Evolutionary conservation across 1,284 basidiomycete species (phyloP).

Genomic region (Cryptococcus sp.): DNA sequence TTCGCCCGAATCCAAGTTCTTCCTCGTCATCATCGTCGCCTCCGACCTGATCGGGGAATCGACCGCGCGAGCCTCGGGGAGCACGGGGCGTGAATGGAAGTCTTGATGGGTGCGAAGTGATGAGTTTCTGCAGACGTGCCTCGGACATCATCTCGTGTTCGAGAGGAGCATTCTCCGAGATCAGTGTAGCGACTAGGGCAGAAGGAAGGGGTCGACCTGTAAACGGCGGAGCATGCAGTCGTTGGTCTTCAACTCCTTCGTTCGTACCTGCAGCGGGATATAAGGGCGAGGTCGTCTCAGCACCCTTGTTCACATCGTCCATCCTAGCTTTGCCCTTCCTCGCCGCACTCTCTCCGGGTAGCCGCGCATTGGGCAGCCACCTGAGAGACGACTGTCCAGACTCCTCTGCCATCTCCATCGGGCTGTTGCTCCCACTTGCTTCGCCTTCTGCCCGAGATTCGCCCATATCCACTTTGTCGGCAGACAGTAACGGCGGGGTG

Average conservation of each 20-base stretch:
- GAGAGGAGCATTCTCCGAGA: conserved; percentile 44
- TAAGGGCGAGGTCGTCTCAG: neutral
- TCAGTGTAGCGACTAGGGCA: conserved; percentile 45
- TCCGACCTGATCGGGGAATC: conserved; percentile 50
- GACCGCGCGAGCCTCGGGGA: conserved; percentile 38
- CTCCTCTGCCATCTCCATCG: conserved; percentile 25
- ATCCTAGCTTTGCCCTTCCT: conserved; percentile 39
- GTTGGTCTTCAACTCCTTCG: neutral
- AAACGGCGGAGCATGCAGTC: conserved; percentile 21
- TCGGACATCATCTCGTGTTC: conserved; percentile 52
- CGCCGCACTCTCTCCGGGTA: conserved; percentile 11
- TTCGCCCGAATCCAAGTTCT: conserved; percentile 4
- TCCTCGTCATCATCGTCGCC: conserved; percentile 49
- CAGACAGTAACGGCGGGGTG: conserved; percentile 27
- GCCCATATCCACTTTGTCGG: conserved; percentile 1
- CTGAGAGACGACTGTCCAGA: conserved; percentile 20
- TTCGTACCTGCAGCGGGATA: neutral
- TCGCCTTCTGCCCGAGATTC: neutral
- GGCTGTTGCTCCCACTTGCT: conserved; percentile 6
- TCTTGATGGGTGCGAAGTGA: conserved; percentile 42
- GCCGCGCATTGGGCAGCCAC: conserved; percentile 28
- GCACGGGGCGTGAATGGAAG: conserved; percentile 45
- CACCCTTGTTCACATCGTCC: conserved; percentile 11
- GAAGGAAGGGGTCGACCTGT: conserved; percentile 43
- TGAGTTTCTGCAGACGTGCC: conserved; percentile 43